These are phyloP conservation scores for Fusarium concolor DNA, from an alignment of 2,329 filamentous ascomycete species.

Conservation along the genomic window DNA sequence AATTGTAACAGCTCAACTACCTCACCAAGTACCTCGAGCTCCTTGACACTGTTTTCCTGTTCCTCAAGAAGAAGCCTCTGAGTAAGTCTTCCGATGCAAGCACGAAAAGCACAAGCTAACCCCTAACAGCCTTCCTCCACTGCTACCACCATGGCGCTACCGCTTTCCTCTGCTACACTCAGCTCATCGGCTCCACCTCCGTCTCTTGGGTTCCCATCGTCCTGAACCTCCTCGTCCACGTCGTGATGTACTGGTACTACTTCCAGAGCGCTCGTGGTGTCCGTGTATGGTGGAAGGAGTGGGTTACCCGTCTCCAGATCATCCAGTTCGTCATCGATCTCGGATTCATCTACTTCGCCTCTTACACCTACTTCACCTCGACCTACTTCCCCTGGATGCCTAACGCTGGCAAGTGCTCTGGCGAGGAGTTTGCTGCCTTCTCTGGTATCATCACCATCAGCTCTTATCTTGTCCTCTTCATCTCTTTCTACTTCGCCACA, in stretches of 20 bases:
- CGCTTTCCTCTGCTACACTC: constrained; percentile 96
- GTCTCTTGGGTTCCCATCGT: constrained; percentile 96
- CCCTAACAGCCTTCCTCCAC: constrained; percentile 84
- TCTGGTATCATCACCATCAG: constrained; percentile 91
- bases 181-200: constrained; percentile 90
- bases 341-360: constrained; percentile 97
- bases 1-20: constrained; percentile 82
- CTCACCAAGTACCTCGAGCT: constrained; percentile 98
- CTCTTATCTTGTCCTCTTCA: constrained; percentile 97
- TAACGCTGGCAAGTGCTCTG: constrained; percentile 86
- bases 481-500: constrained; percentile 97
- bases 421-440: constrained; percentile 96
- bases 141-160: constrained; percentile 99
- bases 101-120: constrained; percentile 45
- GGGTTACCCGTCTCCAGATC: constrained; percentile 98
- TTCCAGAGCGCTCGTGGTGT: constrained; percentile 98
- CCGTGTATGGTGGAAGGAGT: constrained; percentile 99
- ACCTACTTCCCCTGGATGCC: constrained; percentile 89
- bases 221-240: constrained; percentile 92
- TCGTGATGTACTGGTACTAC: constrained; percentile 99
- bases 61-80: constrained; percentile 99
- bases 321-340: constrained; percentile 97
- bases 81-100: constrained; percentile 55
- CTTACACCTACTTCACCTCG: constrained; percentile 97
- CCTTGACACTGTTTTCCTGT: constrained; percentile 94